phyloP scores from a whole-genome alignment of 2,329 filamentous ascomycete species.

The Colletotrichum sp. region DNA sequence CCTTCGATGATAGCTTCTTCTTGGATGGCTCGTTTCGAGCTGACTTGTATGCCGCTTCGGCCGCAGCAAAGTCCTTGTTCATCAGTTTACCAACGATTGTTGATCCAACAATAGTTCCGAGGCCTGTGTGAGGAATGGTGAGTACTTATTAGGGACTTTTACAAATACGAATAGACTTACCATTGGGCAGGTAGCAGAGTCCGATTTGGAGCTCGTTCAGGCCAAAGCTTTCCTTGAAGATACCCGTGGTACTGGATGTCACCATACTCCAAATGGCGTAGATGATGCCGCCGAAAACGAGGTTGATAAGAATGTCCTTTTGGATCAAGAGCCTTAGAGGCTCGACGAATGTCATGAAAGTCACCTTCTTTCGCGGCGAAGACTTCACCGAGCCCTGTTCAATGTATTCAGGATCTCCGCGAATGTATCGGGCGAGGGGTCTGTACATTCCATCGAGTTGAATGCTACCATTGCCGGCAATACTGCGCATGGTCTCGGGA shows the following conservation, averaged over 20 bases:
- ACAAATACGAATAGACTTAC: not conserved
- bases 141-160: rapidly evolving
- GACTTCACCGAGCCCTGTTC: constrained; percentile 11
- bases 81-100: constrained; percentile 44
- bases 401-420: constrained; percentile 9
- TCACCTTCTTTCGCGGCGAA: constrained; percentile 25
- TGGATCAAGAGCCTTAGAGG: constrained; percentile 43
- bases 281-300: constrained; percentile 42
- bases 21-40: constrained; percentile 4
- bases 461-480: constrained; percentile 30
- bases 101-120: constrained; percentile 46
- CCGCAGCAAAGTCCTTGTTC: constrained; percentile 33
- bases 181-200: constrained; percentile 29
- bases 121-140: not conserved
- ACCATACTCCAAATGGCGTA: constrained; percentile 53
- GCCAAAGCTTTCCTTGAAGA: constrained; percentile 33
- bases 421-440: constrained; percentile 22
- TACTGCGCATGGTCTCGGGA: constrained; percentile 30
- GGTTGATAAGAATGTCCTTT: constrained; percentile 45
- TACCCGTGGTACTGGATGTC: constrained; percentile 41
- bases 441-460: constrained; percentile 28
- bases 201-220: constrained; percentile 28
- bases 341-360: constrained; percentile 33
- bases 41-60: constrained; percentile 26
- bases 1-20: constrained; percentile 30